These are phyloP conservation scores for Cenococcum geophilum DNA, from an alignment of 495 filamentous ascomycete genomes.

Conservation along the genomic window DNA sequence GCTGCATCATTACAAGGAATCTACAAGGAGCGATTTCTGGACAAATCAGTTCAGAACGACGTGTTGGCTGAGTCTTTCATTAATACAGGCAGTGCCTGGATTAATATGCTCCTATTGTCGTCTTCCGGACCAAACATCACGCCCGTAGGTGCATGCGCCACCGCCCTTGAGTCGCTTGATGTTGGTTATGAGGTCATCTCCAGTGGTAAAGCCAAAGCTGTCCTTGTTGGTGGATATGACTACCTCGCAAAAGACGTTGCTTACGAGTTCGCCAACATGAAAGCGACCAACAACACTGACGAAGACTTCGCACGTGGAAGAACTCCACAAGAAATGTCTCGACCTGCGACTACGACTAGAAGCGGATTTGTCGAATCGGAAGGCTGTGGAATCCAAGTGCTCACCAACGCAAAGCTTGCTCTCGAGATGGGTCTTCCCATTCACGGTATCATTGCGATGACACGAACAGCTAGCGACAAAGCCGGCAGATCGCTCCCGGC, in stretches of 20 bases:
- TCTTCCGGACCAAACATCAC: conserved; percentile 98
- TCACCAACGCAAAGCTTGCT: conserved; percentile 91
- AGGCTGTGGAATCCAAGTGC: conserved; percentile 91
- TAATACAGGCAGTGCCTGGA: conserved; percentile 97
- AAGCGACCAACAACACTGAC: conserved; percentile 89
- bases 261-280: conserved; percentile 99
- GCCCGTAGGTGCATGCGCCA: conserved; percentile 92
- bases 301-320: conserved; percentile 90
- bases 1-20: conserved; percentile 83
- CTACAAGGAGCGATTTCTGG: conserved; percentile 92
- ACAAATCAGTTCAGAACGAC: conserved; percentile 93
- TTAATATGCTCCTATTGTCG: conserved; percentile 93
- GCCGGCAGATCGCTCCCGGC: conserved; percentile 95
- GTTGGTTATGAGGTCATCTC: conserved; percentile 94
- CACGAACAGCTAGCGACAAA: conserved; percentile 92
- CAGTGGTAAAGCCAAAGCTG: conserved; percentile 89
- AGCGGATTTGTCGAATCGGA: conserved; percentile 98
- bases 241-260: conserved; percentile 98
- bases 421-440: conserved; percentile 97
- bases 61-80: conserved; percentile 98
- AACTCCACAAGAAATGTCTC: conserved; percentile 91
- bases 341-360: conserved; percentile 88
- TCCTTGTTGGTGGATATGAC: conserved; percentile 94
- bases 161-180: conserved; percentile 89
- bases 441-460: conserved; percentile 83